These are phyloP conservation scores for Pseudisothecium myosuroides DNA, from an alignment of 225 moss, liverwort and hornwort genomes.

Conservation along the genomic window DNA sequence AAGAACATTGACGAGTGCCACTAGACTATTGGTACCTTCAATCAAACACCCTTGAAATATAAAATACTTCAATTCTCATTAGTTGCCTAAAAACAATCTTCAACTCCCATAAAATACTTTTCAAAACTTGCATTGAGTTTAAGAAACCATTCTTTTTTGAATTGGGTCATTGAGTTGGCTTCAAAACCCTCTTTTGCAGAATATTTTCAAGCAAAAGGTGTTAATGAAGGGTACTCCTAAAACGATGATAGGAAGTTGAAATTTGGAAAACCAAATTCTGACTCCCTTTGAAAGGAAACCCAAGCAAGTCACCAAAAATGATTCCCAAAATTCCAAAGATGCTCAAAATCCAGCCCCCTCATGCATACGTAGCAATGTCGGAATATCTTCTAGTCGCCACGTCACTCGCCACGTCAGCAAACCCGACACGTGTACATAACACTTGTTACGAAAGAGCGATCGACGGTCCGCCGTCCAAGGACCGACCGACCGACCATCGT, in stretches of 20 bases:
- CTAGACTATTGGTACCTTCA: fast-evolving
- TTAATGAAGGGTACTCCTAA: fast-evolving
- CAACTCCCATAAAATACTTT: background rate
- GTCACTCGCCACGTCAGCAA: background rate
- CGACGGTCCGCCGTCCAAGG: background rate
- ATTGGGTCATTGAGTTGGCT: fast-evolving
- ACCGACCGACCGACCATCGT: background rate
- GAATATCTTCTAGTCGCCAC: background rate
- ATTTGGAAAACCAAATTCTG: too few relatives aligned
- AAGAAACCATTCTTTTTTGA: background rate
- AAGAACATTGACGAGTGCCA: fast-evolving
- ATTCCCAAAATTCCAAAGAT: background rate
- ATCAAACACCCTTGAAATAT: fast-evolving
- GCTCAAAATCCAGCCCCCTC: background rate
- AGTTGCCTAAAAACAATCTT: background rate
- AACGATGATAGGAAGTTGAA: background rate
- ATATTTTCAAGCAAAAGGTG: background rate
- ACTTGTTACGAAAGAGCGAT: background rate
- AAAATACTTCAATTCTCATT: background rate
- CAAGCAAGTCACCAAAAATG: background rate
- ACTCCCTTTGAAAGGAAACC: background rate
- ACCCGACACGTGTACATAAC: background rate
- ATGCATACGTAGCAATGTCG: background rate
- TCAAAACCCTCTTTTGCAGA: fast-evolving
- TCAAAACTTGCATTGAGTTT: fast-evolving